Base-by-base conservation (phyloP, 371 early-diverging fungal species). In the Gilbertella persicaria region DNA sequence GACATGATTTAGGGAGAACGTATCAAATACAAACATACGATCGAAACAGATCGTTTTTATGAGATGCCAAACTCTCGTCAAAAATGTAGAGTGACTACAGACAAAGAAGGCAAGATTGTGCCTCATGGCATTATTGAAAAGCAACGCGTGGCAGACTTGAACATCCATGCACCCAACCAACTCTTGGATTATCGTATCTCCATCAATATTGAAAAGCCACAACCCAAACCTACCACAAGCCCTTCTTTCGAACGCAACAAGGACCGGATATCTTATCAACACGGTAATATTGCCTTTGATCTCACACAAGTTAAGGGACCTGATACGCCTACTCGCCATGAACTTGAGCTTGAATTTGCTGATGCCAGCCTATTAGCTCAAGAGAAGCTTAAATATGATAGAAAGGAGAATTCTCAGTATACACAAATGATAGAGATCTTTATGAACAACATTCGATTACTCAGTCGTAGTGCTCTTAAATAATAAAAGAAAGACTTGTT, bases 121-220 rank as follows among this genome's bases (percentile, higher is more conserved):
- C 71, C 78, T 1, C 76, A 81, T 42, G 84, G 85, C 14, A 78
- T 80, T 24, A 75, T 91, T 12, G 80, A 83, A 49, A 91, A 91
- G 59, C 69, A 64, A 14, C 69, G 84, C 36, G 50, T 91, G 9
- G 86, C 83, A 0, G 79, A 88, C 56, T 69, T 91, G 8, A 83
- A 91, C 53, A 80, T 91, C 9, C 85, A 78, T 55, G 83, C 88
- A 25, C 91, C 91, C 23, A 69, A 74, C 39, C 82, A 81, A 26
- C 71, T 79, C 14, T 71, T 91, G 29, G 91, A 91, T 57, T 89
- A 79, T 55, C 78, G 91, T 41, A 83, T 91, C 46, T 80, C 89
- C 1, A 81, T 90, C 55, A 91, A 86, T 52, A 47, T 79, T 29
- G 91, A 91, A 79, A 60, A 55, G 0, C 86, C 87, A 50, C 72